Base-by-base conservation (phyloP, 805 yeast species). In the Wickerhamomyces bisporus region DNA sequence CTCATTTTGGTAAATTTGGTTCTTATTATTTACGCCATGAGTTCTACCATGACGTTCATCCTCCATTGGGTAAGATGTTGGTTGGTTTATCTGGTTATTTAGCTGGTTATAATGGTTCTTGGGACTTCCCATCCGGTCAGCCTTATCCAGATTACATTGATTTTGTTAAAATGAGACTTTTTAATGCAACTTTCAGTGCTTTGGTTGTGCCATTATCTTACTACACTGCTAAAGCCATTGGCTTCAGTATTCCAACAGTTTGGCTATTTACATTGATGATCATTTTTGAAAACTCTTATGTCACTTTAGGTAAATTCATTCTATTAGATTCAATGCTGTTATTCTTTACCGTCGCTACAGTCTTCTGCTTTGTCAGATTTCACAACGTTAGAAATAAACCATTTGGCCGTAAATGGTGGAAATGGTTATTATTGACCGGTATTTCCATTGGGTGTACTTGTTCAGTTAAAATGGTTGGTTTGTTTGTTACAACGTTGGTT, bases 1-100 rank as follows among this genome's bases (percentile, higher is more conserved):
- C 96, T 29, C 96, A 89, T 66, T 91, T 91, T 61, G 98, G 97
- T 36, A 93, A 91, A 60, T 91, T 91, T 60, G 98, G 97, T 24
- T 81, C 96, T 11, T 82, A 86, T 60, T 91, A 91, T 62, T 68
- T 91, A 45, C 80, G 75, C 51, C 93, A 86, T 50, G 95, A 86
- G 53, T 87, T 85, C 58, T 91, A 89, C 61, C 94, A 86, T 58
- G 98, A 91, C 62, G 96, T 91, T 25, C 98, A 91, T 63, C 98
- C 98, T 34, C 98, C 98, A 2, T 68, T 91, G 52, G 98, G 97
- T 17, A 91, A 91, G 62, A 81, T 91, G 83, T 71, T 93, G 43
- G 86, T 87, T 41, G 98, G 95, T 0, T 68, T 86, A 29, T 80
- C 89, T 30, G 97, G 95, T 32, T 86, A 77, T 59, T 58, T 88